phyloP scores from a whole-genome alignment of 1,139 yeast genomes.

The Martiniozyma asiatica region DNA sequence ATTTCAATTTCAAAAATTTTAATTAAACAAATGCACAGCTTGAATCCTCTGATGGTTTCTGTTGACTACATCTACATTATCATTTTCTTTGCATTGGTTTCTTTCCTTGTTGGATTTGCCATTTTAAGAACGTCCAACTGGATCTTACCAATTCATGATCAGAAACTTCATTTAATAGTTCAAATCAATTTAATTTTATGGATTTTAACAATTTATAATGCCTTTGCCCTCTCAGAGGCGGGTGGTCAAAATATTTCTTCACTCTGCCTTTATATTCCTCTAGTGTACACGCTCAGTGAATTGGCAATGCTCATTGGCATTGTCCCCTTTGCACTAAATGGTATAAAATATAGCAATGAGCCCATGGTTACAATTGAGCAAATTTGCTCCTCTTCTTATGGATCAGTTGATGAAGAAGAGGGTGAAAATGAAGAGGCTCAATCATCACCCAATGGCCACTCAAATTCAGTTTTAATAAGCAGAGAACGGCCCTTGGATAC shows the following conservation, averaged over 20 bases:
- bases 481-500: too few relatives aligned
- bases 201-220: slow-evolving; percentile 38
- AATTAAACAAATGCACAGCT: slow-evolving; percentile 24
- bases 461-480: too few relatives aligned
- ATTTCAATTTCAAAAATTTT: slow-evolving; percentile 26
- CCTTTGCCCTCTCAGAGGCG: slow-evolving; percentile 15
- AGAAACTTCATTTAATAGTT: slow-evolving; percentile 54
- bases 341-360: too few relatives aligned
- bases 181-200: slow-evolving; percentile 48
- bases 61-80: slow-evolving; percentile 41
- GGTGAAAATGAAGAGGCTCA: too few relatives aligned
- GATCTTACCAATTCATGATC: slow-evolving; percentile 54
- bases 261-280: neutral
- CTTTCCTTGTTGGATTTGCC: slow-evolving; percentile 43
- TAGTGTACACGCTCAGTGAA: slow-evolving; percentile 2
- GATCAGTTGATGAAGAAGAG: too few relatives aligned
- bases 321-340: too few relatives aligned
- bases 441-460: too few relatives aligned
- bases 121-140: slow-evolving; percentile 41
- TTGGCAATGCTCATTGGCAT: too few relatives aligned
- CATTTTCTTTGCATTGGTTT: slow-evolving; percentile 31
- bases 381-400: too few relatives aligned
- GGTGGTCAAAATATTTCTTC: slow-evolving; percentile 3
- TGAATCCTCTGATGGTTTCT: slow-evolving; percentile 50
- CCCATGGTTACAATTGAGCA: too few relatives aligned